Base-by-base conservation (phyloP, 257 asterid genomes). In the Solanum peruvianum region DNA sequence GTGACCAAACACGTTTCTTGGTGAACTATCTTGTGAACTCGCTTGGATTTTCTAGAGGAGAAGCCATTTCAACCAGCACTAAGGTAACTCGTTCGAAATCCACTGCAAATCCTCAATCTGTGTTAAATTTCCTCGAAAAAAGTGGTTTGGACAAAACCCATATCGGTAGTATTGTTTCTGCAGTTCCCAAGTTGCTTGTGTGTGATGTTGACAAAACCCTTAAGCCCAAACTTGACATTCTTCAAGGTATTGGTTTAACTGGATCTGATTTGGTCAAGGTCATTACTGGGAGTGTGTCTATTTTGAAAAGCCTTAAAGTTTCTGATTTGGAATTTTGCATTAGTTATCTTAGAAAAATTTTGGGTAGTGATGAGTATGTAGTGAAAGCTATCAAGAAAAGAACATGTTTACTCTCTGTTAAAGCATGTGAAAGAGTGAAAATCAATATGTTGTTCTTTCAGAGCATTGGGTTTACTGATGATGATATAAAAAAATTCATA, bases 1-100 rank as follows among this genome's bases (percentile, higher is more conserved):
- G 41, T 15, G 84, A 45, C 44, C 70, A 44, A 2, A 52, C 42
- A 69, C 73, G 33, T 58, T 82, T 72, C 66, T 31, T 89, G 89
- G 86, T 45, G 69, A 67, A 86, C 25, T 89, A 83, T 25, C 84
- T 86, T 0, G 72, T 75, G 8, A 75, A 86, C 27, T 86, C 87
- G 4, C 83, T 89, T 2, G 90, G 88, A 47, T 86, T 88, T 13
- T 88, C 90, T 14, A 42, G 21, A n/a, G 21, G 45, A 72, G 90
- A 82, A 14, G 90, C 90, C 20, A 62, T 82, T 82, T 12, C 87
- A 33, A 71, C 90, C 3, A 69, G 41, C 7, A 3, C 41, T 6
- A 88, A 86, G 86, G 81, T 88, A 82, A 29, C 9, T 8, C 88
- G 71, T 23, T 69, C 1, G 3, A 86, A 37, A 33, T 41, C 86